A percentile compares a stretch with the other conserved stretches of the same genome.
Conservation (phyloP, 2,329 filamentous ascomycete genomes). For the Mariannaea elegans region DNA sequence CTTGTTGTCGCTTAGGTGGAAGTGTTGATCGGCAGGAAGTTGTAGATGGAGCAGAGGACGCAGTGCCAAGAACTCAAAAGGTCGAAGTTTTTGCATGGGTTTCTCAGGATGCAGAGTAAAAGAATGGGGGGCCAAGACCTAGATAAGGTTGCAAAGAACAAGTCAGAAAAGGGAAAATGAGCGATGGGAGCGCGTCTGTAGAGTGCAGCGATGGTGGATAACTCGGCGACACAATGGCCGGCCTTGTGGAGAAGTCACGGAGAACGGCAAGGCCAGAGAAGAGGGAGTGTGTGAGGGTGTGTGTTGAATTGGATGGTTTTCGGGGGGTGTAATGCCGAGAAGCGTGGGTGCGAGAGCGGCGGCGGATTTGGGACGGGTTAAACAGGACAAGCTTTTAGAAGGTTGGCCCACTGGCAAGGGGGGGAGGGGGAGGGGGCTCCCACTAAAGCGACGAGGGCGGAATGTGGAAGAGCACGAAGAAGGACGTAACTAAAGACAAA, state of each 20-base stretch:
- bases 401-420: slow-evolving; percentile 35
- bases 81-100: slow-evolving; percentile 26
- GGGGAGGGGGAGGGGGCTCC: too few species aligned
- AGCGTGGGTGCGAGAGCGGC: slow-evolving; percentile 21
- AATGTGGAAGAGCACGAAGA: background rate
- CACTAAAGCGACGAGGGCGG: too few species aligned
- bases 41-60: slow-evolving; percentile 4
- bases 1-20: background rate
- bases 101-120: slow-evolving; percentile 31
- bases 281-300: slow-evolving; percentile 26
- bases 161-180: slow-evolving; percentile 34
- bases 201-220: slow-evolving; percentile 42
- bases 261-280: slow-evolving; percentile 40
- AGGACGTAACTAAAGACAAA: background rate
- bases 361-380: slow-evolving; percentile 32
- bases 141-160: slow-evolving; percentile 43
- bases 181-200: slow-evolving; percentile 24
- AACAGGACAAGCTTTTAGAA: slow-evolving; percentile 45
- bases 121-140: slow-evolving; percentile 34
- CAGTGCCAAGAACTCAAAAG: slow-evolving; percentile 22
- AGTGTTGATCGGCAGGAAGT: background rate
- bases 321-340: background rate
- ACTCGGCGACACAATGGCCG: slow-evolving; percentile 47
- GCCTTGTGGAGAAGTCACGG: slow-evolving; percentile 41
- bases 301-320: background rate